A percentile compares a stretch with the other conserved stretches of the same genome.
phyloP scores from a whole-genome alignment of 2,329 filamentous ascomycete genomes.

The Fusarium burgessii region DNA sequence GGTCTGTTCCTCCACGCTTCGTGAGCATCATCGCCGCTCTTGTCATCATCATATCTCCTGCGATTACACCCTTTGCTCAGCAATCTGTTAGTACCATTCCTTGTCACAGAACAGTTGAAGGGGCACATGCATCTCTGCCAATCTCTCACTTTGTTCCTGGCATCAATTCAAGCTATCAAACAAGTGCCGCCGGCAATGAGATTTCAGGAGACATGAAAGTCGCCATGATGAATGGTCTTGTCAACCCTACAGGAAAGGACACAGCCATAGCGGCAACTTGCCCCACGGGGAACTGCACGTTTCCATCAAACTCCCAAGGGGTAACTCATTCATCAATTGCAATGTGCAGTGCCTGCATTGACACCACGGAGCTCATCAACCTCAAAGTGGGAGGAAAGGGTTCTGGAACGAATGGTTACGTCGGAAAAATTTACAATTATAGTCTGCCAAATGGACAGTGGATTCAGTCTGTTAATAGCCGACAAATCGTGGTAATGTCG shows the following conservation, averaged over 20 bases:
- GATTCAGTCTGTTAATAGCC: fast-evolving
- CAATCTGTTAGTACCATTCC: conserved; percentile 4
- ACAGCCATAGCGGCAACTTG: background rate
- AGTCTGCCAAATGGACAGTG: background rate
- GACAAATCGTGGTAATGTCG: fast-evolving
- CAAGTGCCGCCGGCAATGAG: fast-evolving
- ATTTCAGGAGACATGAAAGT: background rate
- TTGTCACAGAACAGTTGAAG: background rate
- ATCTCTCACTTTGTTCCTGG: background rate
- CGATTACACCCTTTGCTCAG: conserved; percentile 10
- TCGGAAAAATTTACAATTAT: background rate
- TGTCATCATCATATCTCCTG: conserved; percentile 2
- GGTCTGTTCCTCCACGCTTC: background rate
- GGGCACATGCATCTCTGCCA: background rate
- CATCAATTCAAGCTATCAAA: fast-evolving
- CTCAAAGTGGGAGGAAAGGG: fast-evolving
- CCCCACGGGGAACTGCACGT: conserved; percentile 12
- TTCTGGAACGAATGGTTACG: fast-evolving
- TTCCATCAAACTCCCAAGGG: background rate
- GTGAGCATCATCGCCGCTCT: background rate
- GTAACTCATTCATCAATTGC: conserved; percentile 5
- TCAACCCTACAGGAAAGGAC: conserved; percentile 3
- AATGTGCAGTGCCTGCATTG: conserved; percentile 11
- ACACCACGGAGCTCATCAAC: conserved; percentile 1
- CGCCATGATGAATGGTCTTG: conserved; percentile 2